A percentile compares a stretch with the other conserved stretches of the same genome.
Conservation (phyloP, 1,284 basidiomycete genomes). For the Microbotryum intermedium region DNA sequence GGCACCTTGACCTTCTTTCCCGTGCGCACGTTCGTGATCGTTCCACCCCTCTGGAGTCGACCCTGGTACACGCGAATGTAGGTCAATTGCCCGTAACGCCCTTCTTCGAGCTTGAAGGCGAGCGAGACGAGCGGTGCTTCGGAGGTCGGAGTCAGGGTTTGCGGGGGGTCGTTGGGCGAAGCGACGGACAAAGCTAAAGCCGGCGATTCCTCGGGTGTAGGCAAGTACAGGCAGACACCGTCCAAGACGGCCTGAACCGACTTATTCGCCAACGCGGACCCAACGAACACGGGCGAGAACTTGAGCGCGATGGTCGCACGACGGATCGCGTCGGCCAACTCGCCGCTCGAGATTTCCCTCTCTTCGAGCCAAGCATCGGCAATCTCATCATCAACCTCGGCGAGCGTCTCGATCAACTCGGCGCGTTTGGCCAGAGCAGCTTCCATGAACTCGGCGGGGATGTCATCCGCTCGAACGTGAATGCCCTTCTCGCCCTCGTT, state of each 20-base stretch:
- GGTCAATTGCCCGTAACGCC: constrained; percentile 91
- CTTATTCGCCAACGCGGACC: constrained; percentile 96
- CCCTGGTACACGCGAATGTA: constrained; percentile 99
- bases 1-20: constrained; percentile 99
- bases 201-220: constrained; percentile 73
- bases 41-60: constrained; percentile 69
- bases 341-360: constrained; percentile 58
- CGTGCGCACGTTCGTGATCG: constrained; percentile 87
- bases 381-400: constrained; percentile 91
- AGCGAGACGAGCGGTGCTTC: constrained; percentile 84
- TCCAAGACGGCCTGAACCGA: constrained; percentile 90
- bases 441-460: constrained; percentile 64
- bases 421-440: constrained; percentile 72
- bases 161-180: constrained; percentile 40
- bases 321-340: constrained; percentile 76
- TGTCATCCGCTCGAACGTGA: constrained; percentile 75
- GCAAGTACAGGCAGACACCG: constrained; percentile 91
- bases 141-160: constrained; percentile 68
- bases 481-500: constrained; percentile 90
- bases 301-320: constrained; percentile 79
- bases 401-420: constrained; percentile 89
- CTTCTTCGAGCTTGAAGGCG: constrained; percentile 98
- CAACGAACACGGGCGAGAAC: constrained; percentile 94
- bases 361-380: constrained; percentile 88
- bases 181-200: constrained; percentile 58